These are phyloP conservation scores for Nitzschia putrida DNA, from an alignment of 108 stramenopile genomes.

Conservation along the genomic window DNA sequence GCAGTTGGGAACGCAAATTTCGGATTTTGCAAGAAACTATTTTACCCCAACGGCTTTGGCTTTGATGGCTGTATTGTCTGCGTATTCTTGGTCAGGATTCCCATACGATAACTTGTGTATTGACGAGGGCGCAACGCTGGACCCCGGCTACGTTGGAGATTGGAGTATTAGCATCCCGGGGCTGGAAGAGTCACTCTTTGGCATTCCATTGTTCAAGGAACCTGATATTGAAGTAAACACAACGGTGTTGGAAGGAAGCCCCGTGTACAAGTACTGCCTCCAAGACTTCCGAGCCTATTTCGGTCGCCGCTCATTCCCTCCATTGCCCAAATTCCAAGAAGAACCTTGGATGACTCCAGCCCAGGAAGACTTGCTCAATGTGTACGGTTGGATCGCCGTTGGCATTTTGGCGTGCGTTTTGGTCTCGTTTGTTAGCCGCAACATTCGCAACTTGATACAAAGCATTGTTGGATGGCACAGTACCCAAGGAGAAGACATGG, in stretches of 20 bases:
- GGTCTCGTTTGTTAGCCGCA: slow-evolving; percentile 1
- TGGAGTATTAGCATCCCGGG: background rate
- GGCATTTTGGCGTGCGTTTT: background rate
- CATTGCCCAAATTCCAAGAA: slow-evolving; percentile 39
- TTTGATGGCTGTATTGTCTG: slow-evolving; percentile 68
- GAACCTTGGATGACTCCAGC: slow-evolving; percentile 59
- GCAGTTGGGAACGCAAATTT: slow-evolving; percentile 60
- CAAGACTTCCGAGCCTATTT: slow-evolving; percentile 17
- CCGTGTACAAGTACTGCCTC: slow-evolving; percentile 10
- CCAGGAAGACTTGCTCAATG: slow-evolving; percentile 49
- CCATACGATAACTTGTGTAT: slow-evolving; percentile 84
- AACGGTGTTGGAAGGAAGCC: background rate
- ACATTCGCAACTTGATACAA: background rate
- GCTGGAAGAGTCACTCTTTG: background rate
- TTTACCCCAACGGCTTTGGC: slow-evolving; percentile 67
- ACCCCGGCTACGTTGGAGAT: background rate
- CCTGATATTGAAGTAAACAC: background rate
- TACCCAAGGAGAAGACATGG: slow-evolving; percentile 32
- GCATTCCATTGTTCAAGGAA: background rate
- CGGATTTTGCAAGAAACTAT: slow-evolving; percentile 70
- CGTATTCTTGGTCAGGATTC: slow-evolving; percentile 81
- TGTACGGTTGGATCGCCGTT: slow-evolving; percentile 47
- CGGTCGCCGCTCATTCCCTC: slow-evolving; percentile 27
- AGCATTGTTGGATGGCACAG: slow-evolving; percentile 2
- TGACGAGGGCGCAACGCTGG: background rate